Base-by-base conservation (phyloP, 495 filamentous ascomycete species). In the Lichenothelia convexa region DNA sequence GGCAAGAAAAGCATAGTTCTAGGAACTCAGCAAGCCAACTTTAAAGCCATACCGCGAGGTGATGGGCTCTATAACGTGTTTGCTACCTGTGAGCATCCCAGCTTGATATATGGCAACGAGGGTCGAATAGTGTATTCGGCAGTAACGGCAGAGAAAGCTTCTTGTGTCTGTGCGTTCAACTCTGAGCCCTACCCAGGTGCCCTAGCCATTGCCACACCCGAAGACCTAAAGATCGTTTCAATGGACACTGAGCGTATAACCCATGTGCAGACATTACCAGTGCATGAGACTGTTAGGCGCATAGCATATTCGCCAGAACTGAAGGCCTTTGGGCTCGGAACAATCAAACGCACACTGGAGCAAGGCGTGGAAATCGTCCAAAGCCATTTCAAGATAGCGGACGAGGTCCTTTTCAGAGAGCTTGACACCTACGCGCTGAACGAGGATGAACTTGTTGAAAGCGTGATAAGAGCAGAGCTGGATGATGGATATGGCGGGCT, bases 51-150 rank as follows among this genome's bases (percentile, higher is more conserved):
- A 5, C 83, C 84, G 2, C 55, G 67, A 32, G 61, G 58, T 9
- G 64, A 74, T 36, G 61, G 64, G 12, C 49, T 80, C 1, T 79
- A 67, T 50, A 92, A 80, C 51, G 78, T 99, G 0, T 92, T 99
- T 46, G 82, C 86, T 1, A 87, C 80, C 0, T 93, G 83, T 45
- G 89, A 95, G 43, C 80, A 94, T 47, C 81, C 89, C 12, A 92
- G 79, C 44, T 54, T 99, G 33, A 91, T 95, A 34, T 94, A 95
- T 45, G 78, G 75, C 13, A 73, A 75, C 4, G 83, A 95, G 48
- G 82, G 78, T 1, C 69, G 86, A 8, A 75, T 93, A 19, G 74
- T 93, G 5, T 99, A 89, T 62, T 92, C 84, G 13, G 83, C 91
- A 1, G 78, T 94, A n/a, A 95, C 92, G 34, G 84, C 85, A 1